Percentiles rank a stretch among this genome's conserved stretches.
Evolutionary conservation across 2,329 filamentous ascomycete genomes (phyloP).

Genomic region (Parastagonospora nodorum): DNA sequence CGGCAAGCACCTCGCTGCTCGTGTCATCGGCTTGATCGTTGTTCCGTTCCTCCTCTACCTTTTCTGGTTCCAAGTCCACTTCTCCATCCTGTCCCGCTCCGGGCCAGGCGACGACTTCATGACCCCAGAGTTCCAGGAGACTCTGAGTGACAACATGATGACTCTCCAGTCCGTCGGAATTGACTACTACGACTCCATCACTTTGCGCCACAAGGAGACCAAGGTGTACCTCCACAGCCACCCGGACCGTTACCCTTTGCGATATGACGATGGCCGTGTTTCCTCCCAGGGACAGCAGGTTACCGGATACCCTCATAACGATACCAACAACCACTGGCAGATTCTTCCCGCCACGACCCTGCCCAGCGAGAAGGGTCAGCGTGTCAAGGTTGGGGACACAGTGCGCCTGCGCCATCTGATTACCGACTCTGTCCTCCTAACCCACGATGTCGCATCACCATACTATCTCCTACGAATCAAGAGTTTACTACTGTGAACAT

Average conservation of each 20-base stretch:
- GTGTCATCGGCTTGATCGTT: conserved; percentile 82
- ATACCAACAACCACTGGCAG: conserved; percentile 99
- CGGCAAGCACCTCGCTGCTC: conserved; percentile 85
- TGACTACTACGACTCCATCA: conserved; percentile 87
- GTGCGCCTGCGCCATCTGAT: conserved; percentile 85
- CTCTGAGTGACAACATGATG: conserved; percentile 92
- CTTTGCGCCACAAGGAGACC: conserved; percentile 94
- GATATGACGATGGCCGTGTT: conserved; percentile 96
- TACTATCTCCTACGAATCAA: conserved; percentile 96
- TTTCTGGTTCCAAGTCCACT: conserved; percentile 99
- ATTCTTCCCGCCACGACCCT: conserved; percentile 69
- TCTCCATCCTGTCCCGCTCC: conserved; percentile 83
- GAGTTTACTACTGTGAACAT: conserved; percentile 86
- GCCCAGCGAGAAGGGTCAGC: conserved; percentile 61
- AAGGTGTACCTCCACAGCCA: conserved; percentile 97
- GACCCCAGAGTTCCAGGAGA: conserved; percentile 97
- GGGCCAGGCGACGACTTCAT: conserved; percentile 98
- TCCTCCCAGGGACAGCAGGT: conserved; percentile 97
- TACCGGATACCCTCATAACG: conserved; percentile 96
- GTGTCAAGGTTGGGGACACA: conserved; percentile 81
- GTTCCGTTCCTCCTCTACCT: conserved; percentile 97
- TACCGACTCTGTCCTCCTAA: conserved; percentile 84
- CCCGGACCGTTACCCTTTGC: conserved; percentile 82
- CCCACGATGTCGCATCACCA: conserved; percentile 95
- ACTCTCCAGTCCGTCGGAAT: conserved; percentile 83